Evolutionary conservation across 768 basidiomycete species (phyloP).

Genomic region (Mycena indigotica): DNA sequence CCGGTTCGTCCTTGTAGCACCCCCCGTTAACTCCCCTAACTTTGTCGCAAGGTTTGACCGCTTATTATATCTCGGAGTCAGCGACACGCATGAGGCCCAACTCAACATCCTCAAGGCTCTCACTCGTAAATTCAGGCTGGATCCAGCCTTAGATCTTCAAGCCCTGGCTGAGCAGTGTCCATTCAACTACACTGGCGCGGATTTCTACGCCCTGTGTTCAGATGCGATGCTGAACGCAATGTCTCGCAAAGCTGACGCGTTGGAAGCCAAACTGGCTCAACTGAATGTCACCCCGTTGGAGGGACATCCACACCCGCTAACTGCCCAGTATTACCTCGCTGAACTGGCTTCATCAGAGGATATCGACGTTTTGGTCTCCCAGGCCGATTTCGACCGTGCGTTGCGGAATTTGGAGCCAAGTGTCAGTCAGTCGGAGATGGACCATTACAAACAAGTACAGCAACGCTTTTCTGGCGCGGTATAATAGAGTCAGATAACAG

Average conservation of each 20-base stretch:
- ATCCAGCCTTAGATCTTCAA: slow-evolving; percentile 63
- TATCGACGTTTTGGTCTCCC: slow-evolving; percentile 71
- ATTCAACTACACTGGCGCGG: slow-evolving; percentile 95
- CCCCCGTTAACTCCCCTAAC: too few species aligned
- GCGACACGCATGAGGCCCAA: slow-evolving; percentile 83
- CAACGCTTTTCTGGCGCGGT: slow-evolving; percentile 55
- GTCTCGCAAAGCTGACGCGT: slow-evolving; percentile 77
- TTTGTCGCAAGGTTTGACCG: slow-evolving; percentile 85
- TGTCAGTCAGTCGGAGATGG: slow-evolving; percentile 84
- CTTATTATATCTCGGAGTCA: slow-evolving; percentile 94
- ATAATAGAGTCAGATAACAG: slow-evolving; percentile 41
- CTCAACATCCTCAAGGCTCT: slow-evolving; percentile 84
- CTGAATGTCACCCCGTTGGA: slow-evolving; percentile 49
- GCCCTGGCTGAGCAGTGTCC: slow-evolving; percentile 74
- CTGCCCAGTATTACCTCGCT: slow-evolving; percentile 87
- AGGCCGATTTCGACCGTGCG: slow-evolving; percentile 76
- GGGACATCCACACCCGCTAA: slow-evolving; percentile 67
- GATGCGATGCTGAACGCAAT: slow-evolving; percentile 97
- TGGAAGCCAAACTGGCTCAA: slow-evolving; percentile 69
- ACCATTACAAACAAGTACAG: slow-evolving; percentile 77
- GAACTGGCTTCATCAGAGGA: slow-evolving; percentile 79
- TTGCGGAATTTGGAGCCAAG: slow-evolving; percentile 74
- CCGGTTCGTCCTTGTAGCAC: too few species aligned
- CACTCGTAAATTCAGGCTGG: slow-evolving; percentile 88
- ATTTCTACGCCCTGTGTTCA: slow-evolving; percentile 96